Base-by-base conservation (phyloP, 2,329 filamentous ascomycete genomes). In the Cladosporium sp. region DNA sequence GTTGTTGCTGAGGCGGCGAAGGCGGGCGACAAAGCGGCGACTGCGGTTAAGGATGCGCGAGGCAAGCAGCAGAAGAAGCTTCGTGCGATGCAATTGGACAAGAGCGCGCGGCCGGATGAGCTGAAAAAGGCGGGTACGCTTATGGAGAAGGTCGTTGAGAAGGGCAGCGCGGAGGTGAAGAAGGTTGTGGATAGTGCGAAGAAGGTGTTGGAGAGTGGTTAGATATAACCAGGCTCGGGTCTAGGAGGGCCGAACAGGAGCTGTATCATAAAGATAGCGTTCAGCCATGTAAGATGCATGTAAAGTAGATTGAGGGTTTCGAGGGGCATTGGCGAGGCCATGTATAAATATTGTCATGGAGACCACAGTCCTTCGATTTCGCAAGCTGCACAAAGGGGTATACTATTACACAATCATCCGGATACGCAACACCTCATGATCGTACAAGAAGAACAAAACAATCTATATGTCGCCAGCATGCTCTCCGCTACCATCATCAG, bases 401-500 rank as follows among this genome's bases (percentile, higher is more conserved):
- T 28, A 28, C 22, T 28, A 28, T 49, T 41, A 49, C 46, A 49
- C 14, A 37, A 49, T 14, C 11, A 18, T 1, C 22, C 22, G 22
- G 22, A 28, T 7, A 28, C 7, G 22, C 22, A 28, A 28, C 22
- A 7, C 22, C 22, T 28, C 22, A 28, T 28, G 4, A 28, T 28
- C 22, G 22, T 28, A 28, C 22, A 28, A 28, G 22, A 28, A 28
- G 22, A 22, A 7, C 22, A 28, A 28, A 28, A 28, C 22, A 28
- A 28, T 28, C 22, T 28, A 28, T 28, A 28, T 28, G 22, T 28
- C 22, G 22, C 22, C 22, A 16, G 35, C 49, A 16, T n/a, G 22
- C 19, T 51, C 62, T 6, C 58, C 62, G 46, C 63, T 63, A 2
- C 62, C 81, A 64, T 86, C 84, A 52, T 85, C 82, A 0, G 86